Base-by-base conservation (phyloP, 176 grass and related monocot genomes). In the Stipa capillata region DNA sequence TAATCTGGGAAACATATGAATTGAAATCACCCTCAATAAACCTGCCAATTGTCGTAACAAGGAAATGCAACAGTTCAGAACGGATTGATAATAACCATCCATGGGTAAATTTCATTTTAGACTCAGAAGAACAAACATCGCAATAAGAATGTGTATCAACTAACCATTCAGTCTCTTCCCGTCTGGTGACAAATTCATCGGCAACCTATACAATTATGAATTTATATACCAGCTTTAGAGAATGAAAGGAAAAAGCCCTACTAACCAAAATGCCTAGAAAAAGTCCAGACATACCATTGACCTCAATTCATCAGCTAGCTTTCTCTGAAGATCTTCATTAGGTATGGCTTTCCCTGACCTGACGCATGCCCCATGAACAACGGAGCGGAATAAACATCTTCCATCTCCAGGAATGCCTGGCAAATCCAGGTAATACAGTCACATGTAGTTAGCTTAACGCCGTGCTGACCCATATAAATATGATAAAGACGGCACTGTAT, bases 11-110 rank as follows among this genome's bases (percentile, higher is more conserved):
- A 33, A 97, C 93, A 83, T 97, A 76, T 77, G n/a, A n/a, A 83
- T 97, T 77, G 14, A 97, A 97, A 87, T 91, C 90, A 32, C 90
- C 90, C 62, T 97, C 93, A 35, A 93, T 49, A 64, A 91, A n/a
- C 90, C 93, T 97, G 67, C 20, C 52, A 53, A 42, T 50, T 41
- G 21, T 16, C 13, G 33, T 72, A 28, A 64, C 20, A 25, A 37
- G 15, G 13, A 61, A 29, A 84, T 27, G 24, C 50, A 40, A 25
- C 3, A 34, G 3, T 33, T 21, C 24, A 50, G 0, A 70, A 81
- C 1, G 31, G 72, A 66, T 73, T 3, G 32, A 29, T 25, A 29
- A 42, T 32, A 34, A 66, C 13, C 7, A 45, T 50, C 4, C 35
- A 34, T 33, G 56, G 15, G 16, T 72, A 21, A 52, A 51, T 44